These are phyloP conservation scores for Fusarium xylarioides DNA, from an alignment of 2,329 filamentous ascomycete species.

Conservation along the genomic window DNA sequence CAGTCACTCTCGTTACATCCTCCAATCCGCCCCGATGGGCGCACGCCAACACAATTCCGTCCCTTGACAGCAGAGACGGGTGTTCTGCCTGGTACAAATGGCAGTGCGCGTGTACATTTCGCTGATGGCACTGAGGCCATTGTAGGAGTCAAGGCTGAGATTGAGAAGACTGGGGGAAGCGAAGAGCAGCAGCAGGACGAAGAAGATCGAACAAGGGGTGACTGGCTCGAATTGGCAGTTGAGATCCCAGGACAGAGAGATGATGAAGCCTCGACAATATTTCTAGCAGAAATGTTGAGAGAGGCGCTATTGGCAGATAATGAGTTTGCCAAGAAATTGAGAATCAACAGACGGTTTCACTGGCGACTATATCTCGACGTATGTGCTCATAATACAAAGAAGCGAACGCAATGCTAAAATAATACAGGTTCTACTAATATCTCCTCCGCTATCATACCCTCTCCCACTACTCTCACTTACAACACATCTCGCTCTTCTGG, in stretches of 20 bases:
- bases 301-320: conserved; percentile 84
- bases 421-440: conserved; percentile 84
- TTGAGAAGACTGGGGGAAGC: conserved; percentile 72
- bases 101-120: conserved; percentile 92
- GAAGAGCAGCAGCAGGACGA: conserved; percentile 51
- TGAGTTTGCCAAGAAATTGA: conserved; percentile 74
- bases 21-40: conserved; percentile 89
- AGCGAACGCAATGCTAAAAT: neutral
- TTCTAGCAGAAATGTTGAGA: conserved; percentile 85
- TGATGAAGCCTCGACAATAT: conserved; percentile 89
- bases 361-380: conserved; percentile 98
- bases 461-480: conserved; percentile 92
- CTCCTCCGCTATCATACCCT: conserved; percentile 91
- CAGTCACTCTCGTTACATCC: conserved; percentile 81
- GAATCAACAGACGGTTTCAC: conserved; percentile 92
- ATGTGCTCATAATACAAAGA: conserved; percentile 48
- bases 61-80: conserved; percentile 90
- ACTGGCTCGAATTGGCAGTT: conserved; percentile 91
- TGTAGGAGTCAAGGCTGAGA: conserved; percentile 94
- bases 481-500: conserved; percentile 90
- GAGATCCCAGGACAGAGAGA: conserved; percentile 92
- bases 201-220: conserved; percentile 57
- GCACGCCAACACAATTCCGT: conserved; percentile 85
- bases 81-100: conserved; percentile 88
- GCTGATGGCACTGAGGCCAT: conserved; percentile 95